Percentiles rank a stretch among this genome's conserved stretches.
These are phyloP conservation scores for Sugiyamaella smithiae DNA, from an alignment of 805 yeast species.

Conservation along the genomic window DNA sequence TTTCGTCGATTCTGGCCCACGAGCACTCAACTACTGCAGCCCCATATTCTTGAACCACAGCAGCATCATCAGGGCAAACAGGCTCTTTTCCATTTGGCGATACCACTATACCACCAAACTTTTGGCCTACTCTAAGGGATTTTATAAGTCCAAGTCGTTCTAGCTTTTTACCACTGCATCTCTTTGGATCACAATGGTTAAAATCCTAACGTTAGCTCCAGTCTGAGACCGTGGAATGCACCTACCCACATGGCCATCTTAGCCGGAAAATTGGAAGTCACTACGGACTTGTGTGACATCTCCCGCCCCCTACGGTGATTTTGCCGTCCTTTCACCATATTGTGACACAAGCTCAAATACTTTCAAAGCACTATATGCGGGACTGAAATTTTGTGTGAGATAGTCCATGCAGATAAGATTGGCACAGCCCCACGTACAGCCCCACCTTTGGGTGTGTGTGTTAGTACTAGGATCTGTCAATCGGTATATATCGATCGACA, in stretches of 20 bases:
- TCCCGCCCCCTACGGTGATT: conserved; percentile 15
- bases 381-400: background rate
- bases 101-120: conserved; percentile 84
- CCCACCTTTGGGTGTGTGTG: too few species aligned
- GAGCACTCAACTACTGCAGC: conserved; percentile 99
- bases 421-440: conserved; percentile 1
- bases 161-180: conserved; percentile 93
- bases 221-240: conserved; percentile 3
- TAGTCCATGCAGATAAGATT: background rate
- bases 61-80: conserved; percentile 83
- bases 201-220: conserved; percentile 56
- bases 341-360: too few species aligned
- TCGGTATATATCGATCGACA: too few species aligned
- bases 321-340: conserved; percentile 11
- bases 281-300: conserved; percentile 2
- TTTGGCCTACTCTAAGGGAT: conserved; percentile 84
- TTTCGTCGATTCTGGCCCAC: conserved; percentile 96
- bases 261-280: conserved; percentile 56
- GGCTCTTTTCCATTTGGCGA: conserved; percentile 89
- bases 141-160: conserved; percentile 84
- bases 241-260: conserved; percentile 85
- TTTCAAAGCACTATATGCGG: too few species aligned
- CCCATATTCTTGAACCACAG: conserved; percentile 73
- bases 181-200: conserved; percentile 96
- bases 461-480: too few species aligned